Conservation (phyloP, 2,329 filamentous ascomycete genomes). For the Penicillium corylophilum region DNA sequence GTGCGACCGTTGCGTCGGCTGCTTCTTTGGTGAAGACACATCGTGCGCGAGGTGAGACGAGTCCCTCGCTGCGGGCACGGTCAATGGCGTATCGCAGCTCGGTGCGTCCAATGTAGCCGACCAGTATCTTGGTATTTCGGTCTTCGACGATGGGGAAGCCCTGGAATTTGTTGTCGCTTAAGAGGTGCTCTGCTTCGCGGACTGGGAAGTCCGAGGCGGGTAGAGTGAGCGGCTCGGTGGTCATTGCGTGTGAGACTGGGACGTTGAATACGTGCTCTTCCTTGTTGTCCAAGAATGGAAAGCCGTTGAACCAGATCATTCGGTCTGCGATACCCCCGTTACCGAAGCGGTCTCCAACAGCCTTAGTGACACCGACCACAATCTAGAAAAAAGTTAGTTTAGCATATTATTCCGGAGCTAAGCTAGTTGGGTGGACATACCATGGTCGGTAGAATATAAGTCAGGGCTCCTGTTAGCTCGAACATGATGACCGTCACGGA, state of each 20-base stretch:
- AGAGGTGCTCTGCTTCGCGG: constrained; percentile 71
- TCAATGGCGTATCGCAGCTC: constrained; percentile 90
- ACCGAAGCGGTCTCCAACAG: constrained; percentile 85
- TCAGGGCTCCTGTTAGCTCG: constrained; percentile 92
- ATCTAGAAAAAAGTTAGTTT: constrained; percentile 52
- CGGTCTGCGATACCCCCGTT: constrained; percentile 95
- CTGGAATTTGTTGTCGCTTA: constrained; percentile 78
- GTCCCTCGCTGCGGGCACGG: constrained; percentile 67
- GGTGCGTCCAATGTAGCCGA: constrained; percentile 90
- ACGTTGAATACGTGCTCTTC: constrained; percentile 97
- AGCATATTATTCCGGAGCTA: too few species aligned
- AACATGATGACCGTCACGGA: constrained; percentile 99
- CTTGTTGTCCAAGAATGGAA: constrained; percentile 95
- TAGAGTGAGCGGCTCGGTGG: constrained; percentile 69
- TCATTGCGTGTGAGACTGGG: constrained; percentile 89
- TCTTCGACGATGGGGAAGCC: constrained; percentile 91
- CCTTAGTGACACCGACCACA: constrained; percentile 94
- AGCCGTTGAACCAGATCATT: constrained; percentile 98
- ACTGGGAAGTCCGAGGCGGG: constrained; percentile 73
- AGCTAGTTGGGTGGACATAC: constrained; percentile 33
- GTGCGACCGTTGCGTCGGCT: constrained; percentile 36
- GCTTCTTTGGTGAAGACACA: constrained; percentile 68
- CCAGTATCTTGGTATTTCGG: constrained; percentile 64
- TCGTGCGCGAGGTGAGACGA: constrained; percentile 64
- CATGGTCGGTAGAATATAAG: constrained; percentile 97